Conservation (phyloP, 495 filamentous ascomycete genomes). For the Podospora comata region DNA sequence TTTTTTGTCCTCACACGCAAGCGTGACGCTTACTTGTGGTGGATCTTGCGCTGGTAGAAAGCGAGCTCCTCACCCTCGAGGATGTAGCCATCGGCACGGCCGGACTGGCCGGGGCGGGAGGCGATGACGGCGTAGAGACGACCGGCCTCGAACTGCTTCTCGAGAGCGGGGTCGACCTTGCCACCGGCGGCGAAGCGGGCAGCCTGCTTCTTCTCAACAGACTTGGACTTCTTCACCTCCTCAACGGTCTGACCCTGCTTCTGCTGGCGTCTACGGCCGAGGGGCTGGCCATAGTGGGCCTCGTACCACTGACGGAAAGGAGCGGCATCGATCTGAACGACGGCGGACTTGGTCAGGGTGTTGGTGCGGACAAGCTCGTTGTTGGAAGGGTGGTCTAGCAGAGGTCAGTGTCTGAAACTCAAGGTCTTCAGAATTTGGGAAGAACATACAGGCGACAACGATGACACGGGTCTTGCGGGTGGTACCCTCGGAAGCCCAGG, state of each 20-base stretch:
- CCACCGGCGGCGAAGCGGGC: slow-evolving; percentile 71
- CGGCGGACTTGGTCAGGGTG: slow-evolving; percentile 97
- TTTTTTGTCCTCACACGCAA: slow-evolving; percentile 10
- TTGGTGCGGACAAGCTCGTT: slow-evolving; percentile 99
- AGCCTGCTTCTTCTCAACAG: slow-evolving; percentile 92
- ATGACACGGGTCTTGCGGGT: slow-evolving; percentile 99
- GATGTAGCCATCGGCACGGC: slow-evolving; percentile 94
- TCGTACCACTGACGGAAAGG: slow-evolving; percentile 99
- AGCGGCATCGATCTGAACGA: slow-evolving; percentile 97
- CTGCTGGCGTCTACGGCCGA: slow-evolving; percentile 88
- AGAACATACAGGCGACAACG: slow-evolving; percentile 67
- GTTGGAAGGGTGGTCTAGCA: slow-evolving; percentile 87
- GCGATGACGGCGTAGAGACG: slow-evolving; percentile 91
- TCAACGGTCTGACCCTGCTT: slow-evolving; percentile 62
- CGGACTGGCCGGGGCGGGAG: slow-evolving; percentile 92
- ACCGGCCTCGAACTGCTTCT: slow-evolving; percentile 98
- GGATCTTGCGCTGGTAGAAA: slow-evolving; percentile 98
- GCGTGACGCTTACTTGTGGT: slow-evolving; percentile 74
- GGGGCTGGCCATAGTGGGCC: slow-evolving; percentile 89
- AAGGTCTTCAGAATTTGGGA: not conserved
- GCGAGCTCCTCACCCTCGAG: slow-evolving; percentile 98
- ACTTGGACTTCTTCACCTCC: slow-evolving; percentile 83
- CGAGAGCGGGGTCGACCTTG: slow-evolving; percentile 89
- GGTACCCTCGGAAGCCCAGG: slow-evolving; percentile 95
- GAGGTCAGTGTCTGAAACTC: slow-evolving; percentile 1